Base-by-base conservation (phyloP, 139 green algal genomes). In the Eudorina sp. region DNA sequence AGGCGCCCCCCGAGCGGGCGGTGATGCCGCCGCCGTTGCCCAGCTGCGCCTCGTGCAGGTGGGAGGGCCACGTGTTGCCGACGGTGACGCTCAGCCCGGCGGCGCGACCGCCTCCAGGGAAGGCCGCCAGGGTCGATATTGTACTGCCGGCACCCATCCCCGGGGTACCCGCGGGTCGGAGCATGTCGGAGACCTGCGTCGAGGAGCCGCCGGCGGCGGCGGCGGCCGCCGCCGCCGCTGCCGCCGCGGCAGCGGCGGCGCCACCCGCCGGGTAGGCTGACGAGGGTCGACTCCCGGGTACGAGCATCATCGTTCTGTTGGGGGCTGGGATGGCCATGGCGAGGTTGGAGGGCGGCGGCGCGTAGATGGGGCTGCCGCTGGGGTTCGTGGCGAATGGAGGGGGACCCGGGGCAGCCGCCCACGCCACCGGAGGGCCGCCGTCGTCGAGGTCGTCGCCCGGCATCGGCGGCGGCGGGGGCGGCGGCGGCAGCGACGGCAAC, bases 31-130 rank as follows among this genome's bases (percentile, higher is more conserved):
- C 53, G 16, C 76, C 64, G 25, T 58, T 64, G 3, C 53, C 66
- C 34, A 92, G 70, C 14, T 72, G 23, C 0, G 48, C 7, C 23
- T 93, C 90, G 29, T 93, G 90, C 38, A 90, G 86, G 23, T 83
- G 41, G 1, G 86, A 91, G 25, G 90, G 90, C 90, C 90, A 93
- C 2, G 90, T 89, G 68, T 93, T 93, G 68, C 38, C 43, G 2
- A 92, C 77, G 53, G 25, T 36, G 18, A 89, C 60, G 11, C 25
- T 40, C 5, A 84, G 48, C 8, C 78, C 80, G 2, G 60, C 58
- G 2, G 53, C 13, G 36, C 75, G 53, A 16, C 66, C 23, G 46
- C 85, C 85, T 0, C 89, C 89, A 34, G 89, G 89, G 72, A 85
- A 90, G 69, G 78, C 79, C 11, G 80, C 51, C 18, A 90, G 79